Base-by-base conservation (phyloP, 176 grass and related monocot genomes). In the Oryza meridionalis region DNA sequence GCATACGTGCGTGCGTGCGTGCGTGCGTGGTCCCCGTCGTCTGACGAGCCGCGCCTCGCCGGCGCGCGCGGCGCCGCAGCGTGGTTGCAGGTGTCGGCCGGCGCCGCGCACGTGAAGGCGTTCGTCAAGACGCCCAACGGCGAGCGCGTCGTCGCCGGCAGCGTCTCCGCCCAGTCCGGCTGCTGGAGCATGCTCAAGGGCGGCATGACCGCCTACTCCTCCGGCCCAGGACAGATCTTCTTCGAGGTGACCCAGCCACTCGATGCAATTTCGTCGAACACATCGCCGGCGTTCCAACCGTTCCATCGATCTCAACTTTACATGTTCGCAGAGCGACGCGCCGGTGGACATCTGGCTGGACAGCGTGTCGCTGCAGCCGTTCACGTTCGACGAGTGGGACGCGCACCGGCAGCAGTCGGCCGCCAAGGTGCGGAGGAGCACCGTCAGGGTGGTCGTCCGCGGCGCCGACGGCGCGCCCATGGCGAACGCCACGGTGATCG, bases 161-260 rank as follows among this genome's bases (percentile, higher is more conserved):
- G 70, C 15, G 38, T 81, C 27, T 15, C 47, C 3, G 93, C 81
- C 7, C 77, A 79, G 11, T 88, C 87, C 22, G 86, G 89, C 4
- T 98, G 96, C 51, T 98, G 91, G 93, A 87, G 80, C 76, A 95
- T 98, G 93, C 87, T 98, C 69, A 98, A 98, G 88, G 91, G 96
- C 14, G 93, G 96, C 3, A 82, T 93, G 50, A 98, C 96, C 19
- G 27, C 86, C 31, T 85, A 85, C 24, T 59, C 85, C 21, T 77
- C 93, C 4, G 96, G 93, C 0, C 47, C 44, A 42, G 89, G 69
- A 25, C 81, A 90, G 73, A 74, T 98, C 75, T 90, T 47, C 86
- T 95, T 98, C 21, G 89, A 95, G 87, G 90, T 97, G 73, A 51
- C 15, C 3, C 4, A 4, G 4, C 11, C 11, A 49, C 46, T 38